Conservation (phyloP, 352 stramenopile species). For the Phytophthora idaei region DNA sequence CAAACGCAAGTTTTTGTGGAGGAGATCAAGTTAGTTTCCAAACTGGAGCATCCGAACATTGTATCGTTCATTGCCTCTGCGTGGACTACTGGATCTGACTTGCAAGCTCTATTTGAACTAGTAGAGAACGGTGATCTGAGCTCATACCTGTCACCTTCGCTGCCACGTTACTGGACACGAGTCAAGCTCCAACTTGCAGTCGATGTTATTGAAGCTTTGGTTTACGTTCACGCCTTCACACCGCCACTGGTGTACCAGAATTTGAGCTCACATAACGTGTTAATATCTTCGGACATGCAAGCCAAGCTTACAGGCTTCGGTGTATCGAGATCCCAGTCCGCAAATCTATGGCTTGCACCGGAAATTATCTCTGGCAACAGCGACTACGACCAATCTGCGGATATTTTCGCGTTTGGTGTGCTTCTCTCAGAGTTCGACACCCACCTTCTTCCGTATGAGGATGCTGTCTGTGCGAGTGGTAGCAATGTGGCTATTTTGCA, state of each 20-base stretch:
- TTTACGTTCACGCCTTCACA: slow-evolving; percentile 45
- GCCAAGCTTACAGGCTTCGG: slow-evolving; percentile 39
- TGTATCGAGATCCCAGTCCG: slow-evolving; percentile 6
- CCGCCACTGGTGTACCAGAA: slow-evolving; percentile 29
- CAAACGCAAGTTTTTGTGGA: slow-evolving; percentile 29
- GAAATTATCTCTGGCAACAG: slow-evolving; percentile 60
- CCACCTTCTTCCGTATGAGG: slow-evolving; percentile 48
- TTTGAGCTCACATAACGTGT: slow-evolving; percentile 37
- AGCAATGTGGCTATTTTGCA: slow-evolving; percentile 45
- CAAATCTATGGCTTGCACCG: slow-evolving; percentile 61
- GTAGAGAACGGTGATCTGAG: slow-evolving; percentile 33
- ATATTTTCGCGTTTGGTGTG: slow-evolving; percentile 65
- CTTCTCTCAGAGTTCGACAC: slow-evolving; percentile 69
- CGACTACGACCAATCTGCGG: slow-evolving; percentile 49
- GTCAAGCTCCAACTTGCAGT: slow-evolving; percentile 46
- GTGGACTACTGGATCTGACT: slow-evolving; percentile 31
- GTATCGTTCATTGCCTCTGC: slow-evolving; percentile 35
- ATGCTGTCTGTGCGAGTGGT: slow-evolving; percentile 10
- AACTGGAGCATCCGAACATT: slow-evolving; percentile 37
- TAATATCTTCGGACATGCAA: slow-evolving; percentile 32
- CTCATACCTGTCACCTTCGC: slow-evolving; percentile 18
- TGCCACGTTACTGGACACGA: slow-evolving; percentile 16
- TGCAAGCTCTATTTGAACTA: slow-evolving; percentile 38
- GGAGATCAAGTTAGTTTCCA: slow-evolving; percentile 41
- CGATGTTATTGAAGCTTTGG: slow-evolving; percentile 51